phyloP scores from a whole-genome alignment of 345 rosid species.

The Luvunga scandens region DNA sequence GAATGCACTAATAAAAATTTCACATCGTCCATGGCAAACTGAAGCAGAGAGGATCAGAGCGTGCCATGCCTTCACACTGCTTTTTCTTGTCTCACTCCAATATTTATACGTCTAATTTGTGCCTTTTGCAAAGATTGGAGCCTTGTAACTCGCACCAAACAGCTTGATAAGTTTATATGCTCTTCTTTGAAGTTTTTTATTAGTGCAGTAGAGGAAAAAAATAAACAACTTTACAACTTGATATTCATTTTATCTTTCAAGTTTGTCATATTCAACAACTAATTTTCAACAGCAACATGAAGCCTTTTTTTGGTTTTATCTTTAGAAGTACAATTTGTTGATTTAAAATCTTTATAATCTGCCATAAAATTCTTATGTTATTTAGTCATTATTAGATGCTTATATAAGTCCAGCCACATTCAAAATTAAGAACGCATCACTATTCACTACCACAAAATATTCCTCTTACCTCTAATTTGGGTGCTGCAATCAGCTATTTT shows the following conservation, averaged over 20 bases:
- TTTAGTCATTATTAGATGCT: neutral
- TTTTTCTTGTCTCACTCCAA: neutral
- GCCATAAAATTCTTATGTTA: neutral
- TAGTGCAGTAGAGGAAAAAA: neutral
- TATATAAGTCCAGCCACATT: neutral
- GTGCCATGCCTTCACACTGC: neutral
- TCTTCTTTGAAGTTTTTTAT: neutral
- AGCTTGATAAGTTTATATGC: neutral
- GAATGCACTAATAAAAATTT: conserved; percentile 3
- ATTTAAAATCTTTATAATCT: neutral
- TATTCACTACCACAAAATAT: neutral
- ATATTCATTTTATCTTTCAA: neutral
- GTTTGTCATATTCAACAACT: neutral
- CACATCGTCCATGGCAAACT: neutral
- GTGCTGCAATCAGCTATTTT: neutral
- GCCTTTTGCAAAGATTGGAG: neutral
- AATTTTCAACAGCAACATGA: neutral
- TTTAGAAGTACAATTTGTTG: neutral
- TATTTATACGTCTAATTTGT: neutral
- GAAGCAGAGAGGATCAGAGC: neutral
- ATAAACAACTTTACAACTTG: neutral
- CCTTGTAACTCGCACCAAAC: neutral
- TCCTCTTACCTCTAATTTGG: neutral
- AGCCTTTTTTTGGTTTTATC: neutral
- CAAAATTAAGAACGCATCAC: neutral